Percentiles rank a stretch among this genome's conserved stretches.
Conservation (phyloP, 2,329 filamentous ascomycete genomes). For the Xylariaceae sp. region DNA sequence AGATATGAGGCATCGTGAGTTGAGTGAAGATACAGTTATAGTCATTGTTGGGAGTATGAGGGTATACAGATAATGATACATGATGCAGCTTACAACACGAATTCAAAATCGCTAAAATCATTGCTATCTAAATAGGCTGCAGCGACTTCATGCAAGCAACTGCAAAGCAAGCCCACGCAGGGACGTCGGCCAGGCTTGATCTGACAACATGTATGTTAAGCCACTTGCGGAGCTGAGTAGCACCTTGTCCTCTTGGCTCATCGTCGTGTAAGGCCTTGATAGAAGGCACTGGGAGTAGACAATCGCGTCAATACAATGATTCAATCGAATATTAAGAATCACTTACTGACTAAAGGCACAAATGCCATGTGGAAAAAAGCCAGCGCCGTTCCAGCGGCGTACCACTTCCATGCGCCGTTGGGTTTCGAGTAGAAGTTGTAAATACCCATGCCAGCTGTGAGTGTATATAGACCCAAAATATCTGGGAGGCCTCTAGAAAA, state of each 20-base stretch:
- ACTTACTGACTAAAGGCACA: constrained; percentile 28
- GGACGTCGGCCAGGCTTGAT: constrained; percentile 29
- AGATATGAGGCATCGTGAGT: too few species aligned
- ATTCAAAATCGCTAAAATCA: too few species aligned
- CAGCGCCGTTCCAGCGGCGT: constrained; percentile 30
- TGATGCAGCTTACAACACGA: too few species aligned
- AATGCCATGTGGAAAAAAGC: constrained; percentile 32
- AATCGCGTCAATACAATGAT: not conserved
- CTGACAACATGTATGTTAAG: constrained; percentile 28
- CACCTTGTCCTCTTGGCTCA: constrained; percentile 22
- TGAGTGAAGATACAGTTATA: too few species aligned
- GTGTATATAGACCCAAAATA: constrained; percentile 27
- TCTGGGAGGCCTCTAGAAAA: constrained; percentile 33
- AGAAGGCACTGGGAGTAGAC: constrained; percentile 18
- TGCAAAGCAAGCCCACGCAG: constrained; percentile 32
- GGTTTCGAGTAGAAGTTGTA: constrained; percentile 25
- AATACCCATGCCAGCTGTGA: constrained; percentile 27
- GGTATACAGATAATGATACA: too few species aligned
- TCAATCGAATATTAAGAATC: not conserved
- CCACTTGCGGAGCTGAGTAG: constrained; percentile 27
- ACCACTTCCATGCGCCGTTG: constrained; percentile 27
- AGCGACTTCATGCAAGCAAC: constrained; percentile 27
- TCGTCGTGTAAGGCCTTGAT: constrained; percentile 27
- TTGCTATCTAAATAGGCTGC: constrained; percentile 7
- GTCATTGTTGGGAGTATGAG: too few species aligned